Evolutionary conservation across 352 stramenopile genomes (phyloP), one percentile per base, ranked within the genome.

Genomic region (Pythium aquatile): DNA sequence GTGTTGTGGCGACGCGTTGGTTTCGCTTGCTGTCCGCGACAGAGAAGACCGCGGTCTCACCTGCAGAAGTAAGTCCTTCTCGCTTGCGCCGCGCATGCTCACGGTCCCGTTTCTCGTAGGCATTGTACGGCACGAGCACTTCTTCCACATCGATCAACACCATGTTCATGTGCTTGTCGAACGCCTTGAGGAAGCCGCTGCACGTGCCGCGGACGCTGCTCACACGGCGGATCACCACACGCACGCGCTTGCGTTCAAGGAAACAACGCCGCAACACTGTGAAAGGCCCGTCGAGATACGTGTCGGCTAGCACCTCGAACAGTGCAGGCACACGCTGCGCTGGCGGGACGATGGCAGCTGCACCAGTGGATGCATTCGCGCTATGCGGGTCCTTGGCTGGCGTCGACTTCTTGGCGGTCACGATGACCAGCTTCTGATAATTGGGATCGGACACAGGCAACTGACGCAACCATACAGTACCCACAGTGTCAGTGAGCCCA

Each of bases 161-260:
- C 42, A 98, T 60, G 73, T 98, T 98, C 75, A 97, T 89, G 75
- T 98, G 93, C 73, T 97, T 98, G 74, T 98, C 94, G 68, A 98
- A 98, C 5, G 90, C 93, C 61, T 97, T 90, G 37, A 98, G 74
- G 63, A 86, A 95, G n/a, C 93, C 94, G 0, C 76, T 87, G 59
- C 94, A 87, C n/a, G 81, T 94, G 42, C 94, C 94, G 17, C 93
- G 84, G 26, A 98, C 86, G 61, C 86, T 95, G 69, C 97, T 94
- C 29, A 98, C 79, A 53, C 90, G 90, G 44, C 94, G 87, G 32
- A 98, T 70, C 24, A 98, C 83, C 35, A 98, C 84, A 49, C 87
- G 73, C 13, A 97, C 81, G 30, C 85, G 76, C 74, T 83, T 81
- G 37, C 79, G 76, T 60, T 95, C 71, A 33, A 97, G 70, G 53